Base-by-base conservation (phyloP, 345 rosid species). In the Bretschneidera sinensis region DNA sequence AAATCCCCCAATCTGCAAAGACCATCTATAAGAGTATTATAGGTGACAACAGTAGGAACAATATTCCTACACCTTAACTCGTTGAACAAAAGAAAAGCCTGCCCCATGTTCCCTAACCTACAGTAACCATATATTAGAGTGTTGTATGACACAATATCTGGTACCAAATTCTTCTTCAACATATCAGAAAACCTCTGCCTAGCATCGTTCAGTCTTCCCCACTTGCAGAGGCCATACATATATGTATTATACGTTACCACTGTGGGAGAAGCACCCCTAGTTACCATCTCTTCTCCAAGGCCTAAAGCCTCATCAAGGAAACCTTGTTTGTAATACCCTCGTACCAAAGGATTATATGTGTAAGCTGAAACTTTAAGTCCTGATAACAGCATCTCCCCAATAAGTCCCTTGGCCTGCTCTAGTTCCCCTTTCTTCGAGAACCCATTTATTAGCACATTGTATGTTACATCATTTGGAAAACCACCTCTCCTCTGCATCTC, bases 121-220 rank as follows among this genome's bases (percentile, higher is more conserved):
- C 88, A 74, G 61, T 82, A 84, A 21, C 96, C 85, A 67, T 74
- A 69, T 59, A 88, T 79, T 21, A 85, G 67, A 60, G 79, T 80
- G 71, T 85, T 86, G 65, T 82, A 86, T 22, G 96, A 85, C 68
- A 88, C 65, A 65, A 88, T 64, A 68, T 85, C 86, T 13, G 87
- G 90, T 43, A 17, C 52, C 45, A 74, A 13, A 66, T 78, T 78
- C 66, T 51, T 76, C 65, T 69, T 67, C 62, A 55, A 43, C 90
- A 85, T 79, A 60, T 61, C 71, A 17, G 47, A 61, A 55, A 86
- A 68, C 49, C 60, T 53, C 62, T 63, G 60, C 57, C 80, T 82
- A 14, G 92, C 92, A 55, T 80, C 88, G 47, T 24, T 74, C 28
- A 74, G 25, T 72, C 82, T 80, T 47, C 76, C 86, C 57, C 53